Base-by-base conservation (phyloP, 208 protist species). In the Trypanosoma scelopori region DNA sequence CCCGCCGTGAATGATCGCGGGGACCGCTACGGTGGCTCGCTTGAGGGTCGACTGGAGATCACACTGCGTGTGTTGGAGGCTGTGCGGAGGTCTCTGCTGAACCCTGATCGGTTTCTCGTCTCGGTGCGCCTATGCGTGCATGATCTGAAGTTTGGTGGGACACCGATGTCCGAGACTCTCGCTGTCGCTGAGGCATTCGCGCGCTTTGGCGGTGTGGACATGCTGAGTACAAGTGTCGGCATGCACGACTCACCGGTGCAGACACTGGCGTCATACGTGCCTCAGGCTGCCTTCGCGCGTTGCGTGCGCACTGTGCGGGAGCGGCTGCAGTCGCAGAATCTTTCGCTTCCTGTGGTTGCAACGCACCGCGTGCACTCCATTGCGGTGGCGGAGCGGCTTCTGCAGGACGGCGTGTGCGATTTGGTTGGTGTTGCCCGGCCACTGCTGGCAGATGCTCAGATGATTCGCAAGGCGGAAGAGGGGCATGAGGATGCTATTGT, bases 241-340 rank as follows among this genome's bases (percentile, higher is more conserved):
- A 98, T 97, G 96, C 93, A 97, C 78, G 96, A 98, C 74, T 95
- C 96, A 25, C 88, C 91, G 22, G 86, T 98, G 25, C 94, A 96
- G 62, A 98, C 94, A 35, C 78, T 97, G 43, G 92, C 91, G 13
- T 93, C 92, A 4, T 90, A 78, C 65, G 95, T 98, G 2, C 95
- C 95, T 1, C 84, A 94, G 52, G 92, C 75, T n/a, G 74, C 81
- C 20, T 98, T 97, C 69, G 56, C 86, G 23, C 88, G 91, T 27
- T 76, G 85, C 47, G 93, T 91, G 20, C 55, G 83, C 55, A 65
- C 84, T 27, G 57, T 93, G 16, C 91, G 82, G 50, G 71, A 93
- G 65, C 76, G 68, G 5, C 64, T 91, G 3, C 61, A 56, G 3
- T 46, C 60, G 12, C 65, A 65, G 16, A 74, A 58, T 3, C 35